Evolutionary conservation across 108 stramenopile species (phyloP).

Genomic region (Cyclotella cryptica): DNA sequence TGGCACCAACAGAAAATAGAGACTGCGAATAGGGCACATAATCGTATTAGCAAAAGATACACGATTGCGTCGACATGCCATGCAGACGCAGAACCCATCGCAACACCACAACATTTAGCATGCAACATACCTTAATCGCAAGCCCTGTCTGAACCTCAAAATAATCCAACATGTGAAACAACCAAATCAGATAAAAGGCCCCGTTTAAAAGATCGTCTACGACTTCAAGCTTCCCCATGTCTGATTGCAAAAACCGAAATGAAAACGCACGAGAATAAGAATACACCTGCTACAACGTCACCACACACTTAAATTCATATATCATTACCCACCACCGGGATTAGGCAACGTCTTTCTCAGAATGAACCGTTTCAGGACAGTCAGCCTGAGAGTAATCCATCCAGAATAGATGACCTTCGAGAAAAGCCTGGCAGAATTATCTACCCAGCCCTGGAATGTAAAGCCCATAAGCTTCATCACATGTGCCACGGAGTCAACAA

Average conservation of each 20-base stretch:
- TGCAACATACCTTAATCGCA: slow-evolving; percentile 44
- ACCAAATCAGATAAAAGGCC: slow-evolving; percentile 27
- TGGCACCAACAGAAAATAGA: slow-evolving; percentile 47
- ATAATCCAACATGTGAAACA: slow-evolving; percentile 56
- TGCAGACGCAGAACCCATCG: too few species aligned
- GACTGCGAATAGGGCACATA: slow-evolving; percentile 44
- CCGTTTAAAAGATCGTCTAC: slow-evolving; percentile 67
- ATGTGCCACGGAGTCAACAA: slow-evolving; percentile 25
- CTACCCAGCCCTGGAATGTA: slow-evolving; percentile 20
- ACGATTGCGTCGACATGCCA: neutral
- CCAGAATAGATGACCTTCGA: slow-evolving; percentile 57
- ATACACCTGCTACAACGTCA: neutral
- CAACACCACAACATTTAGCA: too few species aligned
- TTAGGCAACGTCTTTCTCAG: slow-evolving; percentile 37
- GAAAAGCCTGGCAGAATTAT: slow-evolving; percentile 35
- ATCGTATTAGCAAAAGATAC: neutral
- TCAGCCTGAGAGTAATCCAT: slow-evolving; percentile 56
- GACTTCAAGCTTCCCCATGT: slow-evolving; percentile 55
- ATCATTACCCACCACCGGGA: slow-evolving; percentile 3
- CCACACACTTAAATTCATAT: too few species aligned
- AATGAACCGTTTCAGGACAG: slow-evolving; percentile 49
- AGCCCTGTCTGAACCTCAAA: slow-evolving; percentile 68
- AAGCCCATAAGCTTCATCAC: slow-evolving; percentile 31
- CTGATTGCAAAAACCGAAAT: slow-evolving; percentile 21
- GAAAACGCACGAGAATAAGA: slow-evolving; percentile 3